Conservation (phyloP, 257 asterid genomes). For the Capsicum pubescens region DNA sequence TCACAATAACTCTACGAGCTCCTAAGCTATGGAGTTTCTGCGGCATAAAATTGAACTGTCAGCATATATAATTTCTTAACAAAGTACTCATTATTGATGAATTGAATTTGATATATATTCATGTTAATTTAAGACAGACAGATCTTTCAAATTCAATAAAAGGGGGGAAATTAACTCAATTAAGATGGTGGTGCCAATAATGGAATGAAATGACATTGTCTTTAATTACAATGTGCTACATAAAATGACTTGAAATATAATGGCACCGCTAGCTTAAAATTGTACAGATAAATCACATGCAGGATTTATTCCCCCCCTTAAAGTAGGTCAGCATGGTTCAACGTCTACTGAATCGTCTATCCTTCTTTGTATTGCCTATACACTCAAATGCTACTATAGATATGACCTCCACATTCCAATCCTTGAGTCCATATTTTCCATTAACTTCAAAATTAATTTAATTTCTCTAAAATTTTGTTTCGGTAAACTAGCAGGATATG, state of each 20-base stretch:
- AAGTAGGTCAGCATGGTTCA: conserved; percentile 22
- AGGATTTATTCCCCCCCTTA: neutral
- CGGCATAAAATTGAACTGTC: neutral
- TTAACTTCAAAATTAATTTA: too few relatives aligned
- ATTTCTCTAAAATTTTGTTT: too few relatives aligned
- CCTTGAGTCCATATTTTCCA: neutral
- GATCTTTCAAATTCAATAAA: neutral
- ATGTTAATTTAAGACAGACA: neutral
- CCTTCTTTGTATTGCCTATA: neutral
- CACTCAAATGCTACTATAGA: neutral
- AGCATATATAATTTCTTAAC: neutral
- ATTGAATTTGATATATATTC: neutral
- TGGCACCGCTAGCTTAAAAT: neutral
- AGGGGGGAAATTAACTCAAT: neutral
- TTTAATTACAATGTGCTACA: neutral
- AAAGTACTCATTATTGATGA: neutral
- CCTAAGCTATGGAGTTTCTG: conserved; percentile 66
- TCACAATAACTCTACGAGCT: conserved; percentile 72
- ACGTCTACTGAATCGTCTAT: neutral
- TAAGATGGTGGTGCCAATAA: too few relatives aligned
- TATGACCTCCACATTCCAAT: neutral
- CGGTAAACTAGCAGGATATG: too few relatives aligned
- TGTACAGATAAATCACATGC: conserved; percentile 14
- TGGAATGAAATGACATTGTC: neutral
- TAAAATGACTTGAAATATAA: neutral